Conservation (phyloP, 208 protist genomes). For the Crithidia thermophila region DNA sequence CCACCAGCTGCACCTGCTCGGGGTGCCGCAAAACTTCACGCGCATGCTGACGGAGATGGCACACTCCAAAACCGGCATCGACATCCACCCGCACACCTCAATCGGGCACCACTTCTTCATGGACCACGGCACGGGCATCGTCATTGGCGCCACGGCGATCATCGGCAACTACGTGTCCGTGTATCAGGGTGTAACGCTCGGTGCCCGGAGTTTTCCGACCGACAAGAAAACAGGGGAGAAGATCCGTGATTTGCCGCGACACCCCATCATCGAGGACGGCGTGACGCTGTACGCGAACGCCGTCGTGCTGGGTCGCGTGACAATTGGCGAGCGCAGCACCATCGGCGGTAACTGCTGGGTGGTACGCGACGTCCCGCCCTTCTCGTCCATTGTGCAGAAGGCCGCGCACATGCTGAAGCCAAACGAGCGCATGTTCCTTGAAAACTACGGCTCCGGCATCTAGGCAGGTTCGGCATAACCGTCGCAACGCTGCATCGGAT, state of each 20-base stretch:
- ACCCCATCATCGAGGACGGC: conserved; percentile 87
- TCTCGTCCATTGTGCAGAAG: conserved; percentile 60
- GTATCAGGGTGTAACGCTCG: conserved; percentile 90
- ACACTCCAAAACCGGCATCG: conserved; percentile 71
- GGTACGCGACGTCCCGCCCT: conserved; percentile 52
- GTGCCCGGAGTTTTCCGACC: conserved; percentile 67
- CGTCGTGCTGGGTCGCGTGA: conserved; percentile 80
- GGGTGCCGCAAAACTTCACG: conserved; percentile 71
- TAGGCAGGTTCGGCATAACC: conserved; percentile 20
- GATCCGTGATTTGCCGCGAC: conserved; percentile 66
- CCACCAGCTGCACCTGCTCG: conserved; percentile 67
- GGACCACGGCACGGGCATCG: conserved; percentile 91
- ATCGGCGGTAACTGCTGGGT: conserved; percentile 82
- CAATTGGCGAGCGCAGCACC: conserved; percentile 70
- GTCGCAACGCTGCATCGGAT: no score
- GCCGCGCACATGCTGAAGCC: conserved; percentile 31
- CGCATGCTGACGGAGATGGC: conserved; percentile 78
- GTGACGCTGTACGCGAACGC: conserved; percentile 87
- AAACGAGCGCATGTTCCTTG: conserved; percentile 55
- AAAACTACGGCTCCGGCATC: conserved; percentile 61
- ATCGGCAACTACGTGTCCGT: conserved; percentile 83
- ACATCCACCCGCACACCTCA: conserved; percentile 85
- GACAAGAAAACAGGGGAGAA: conserved; percentile 56
- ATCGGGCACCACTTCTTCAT: conserved; percentile 91
- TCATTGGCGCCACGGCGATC: conserved; percentile 86